Base-by-base conservation (phyloP, 2,329 filamentous ascomycete genomes). In the Beauveria rudraprayagi region DNA sequence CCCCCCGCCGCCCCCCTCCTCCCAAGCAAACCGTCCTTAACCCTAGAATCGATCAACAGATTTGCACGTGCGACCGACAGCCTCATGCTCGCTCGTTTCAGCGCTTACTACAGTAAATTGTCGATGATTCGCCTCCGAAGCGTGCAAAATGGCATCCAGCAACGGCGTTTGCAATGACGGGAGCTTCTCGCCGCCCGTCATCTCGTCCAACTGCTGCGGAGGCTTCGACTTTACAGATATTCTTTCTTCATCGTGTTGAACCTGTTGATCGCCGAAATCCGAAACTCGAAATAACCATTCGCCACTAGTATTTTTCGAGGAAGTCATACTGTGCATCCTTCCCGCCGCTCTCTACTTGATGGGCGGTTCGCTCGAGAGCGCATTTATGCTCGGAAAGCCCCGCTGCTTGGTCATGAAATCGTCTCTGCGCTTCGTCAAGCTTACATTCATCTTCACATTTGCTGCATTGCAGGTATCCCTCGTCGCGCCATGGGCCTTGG, bases 181-280 rank as follows among this genome's bases (percentile, higher is more conserved):
- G 17, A 41, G 30, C 51, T 53, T 53, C 51, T 40, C 30, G 30
- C 51, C 51, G 30, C 30, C 51, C 34, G 51, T 53, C 51, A 41
- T 41, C 51, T 41, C 51, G 30, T 19, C 30, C 51, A 41, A 40
- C 51, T 62, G 61, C 17, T 48, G 61, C 11, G 61, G 61, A 47
- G 61, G 55, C 10, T 58, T 62, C 50, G 61, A 62, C 28, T 62
- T 62, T 34, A 62, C 61, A 19, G 55, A 55, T 62, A 22, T 37
- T 41, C 19, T 37, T 22, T 22, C 22, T 17, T 54, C 40, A 54
- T 44, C 41, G 41, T 44, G 16, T 44, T 44, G 41, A n/a, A 22
- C 41, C 41, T 44, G n/a, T 44, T 44, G n/a, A 44, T 5, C n/a
- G 41, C 41, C 41, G 41, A 44, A 44, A n/a, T 44, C 41, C 19